Base-by-base conservation (phyloP, 306 rosid genomes). In the Lithocarpus polystachyus region DNA sequence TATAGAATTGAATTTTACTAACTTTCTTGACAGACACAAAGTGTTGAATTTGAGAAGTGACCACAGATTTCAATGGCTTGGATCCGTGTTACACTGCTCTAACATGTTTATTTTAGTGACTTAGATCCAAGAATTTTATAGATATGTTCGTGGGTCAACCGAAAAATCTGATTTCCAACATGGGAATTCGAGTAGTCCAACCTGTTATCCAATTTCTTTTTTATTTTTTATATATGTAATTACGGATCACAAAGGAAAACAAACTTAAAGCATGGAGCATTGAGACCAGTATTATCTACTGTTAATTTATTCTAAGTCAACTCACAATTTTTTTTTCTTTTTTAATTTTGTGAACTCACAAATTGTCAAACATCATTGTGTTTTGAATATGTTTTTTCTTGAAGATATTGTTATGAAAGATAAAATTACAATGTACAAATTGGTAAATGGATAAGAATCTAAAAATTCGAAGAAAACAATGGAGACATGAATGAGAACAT, bases 121-220 rank as follows among this genome's bases (percentile, higher is more conserved):
- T 86, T 82, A 77, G 91, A 92, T 92, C 93, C 97, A 81, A 88
- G 83, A 80, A 74, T 84, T 78, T 76, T 67, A 79, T 51, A 73
- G 79, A 75, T 76, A 57, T 81, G 73, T 77, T 79, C 51, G 11
- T 65, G 31, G 88, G 92, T 88, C 96, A 90, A 92, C 88, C 31
- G 62, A 68, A 56, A 33, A 7, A 82, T 76, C 85, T 78, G 88
- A 84, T 85, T 85, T 84, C 79, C 82, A 84, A 80, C 90, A 84
- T 55, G 83, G 84, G 86, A 79, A 78, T 79, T 80, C 7, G 8
- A 24, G 60, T 23, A 23, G 62, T 80, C 59, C 61, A 75, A 56
- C 62, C 79, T 80, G 76, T 80, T 68, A 62, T 60, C 64, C 56
- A 17, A 22, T 45, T 3, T 57, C 4, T 62, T 31, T 28, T 19